Conservation (phyloP, 768 basidiomycete genomes). For the Coprinellus micaceus region DNA sequence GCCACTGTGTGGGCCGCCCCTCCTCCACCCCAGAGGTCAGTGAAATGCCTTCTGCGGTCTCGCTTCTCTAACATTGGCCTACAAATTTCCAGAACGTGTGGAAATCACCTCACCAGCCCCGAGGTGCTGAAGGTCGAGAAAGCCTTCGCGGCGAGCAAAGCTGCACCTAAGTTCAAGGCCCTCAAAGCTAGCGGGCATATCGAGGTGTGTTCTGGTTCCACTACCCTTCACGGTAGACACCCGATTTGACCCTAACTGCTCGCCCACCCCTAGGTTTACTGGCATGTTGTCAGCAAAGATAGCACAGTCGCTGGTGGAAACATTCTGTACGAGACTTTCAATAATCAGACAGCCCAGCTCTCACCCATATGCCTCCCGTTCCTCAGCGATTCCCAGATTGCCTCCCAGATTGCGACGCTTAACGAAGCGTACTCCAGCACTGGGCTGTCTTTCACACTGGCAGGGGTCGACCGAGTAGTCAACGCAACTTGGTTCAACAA, state of each 20-base stretch:
- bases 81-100: too few relatives aligned
- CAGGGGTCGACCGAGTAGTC: background rate
- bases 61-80: too few relatives aligned
- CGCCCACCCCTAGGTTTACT: too few relatives aligned
- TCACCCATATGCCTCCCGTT: background rate
- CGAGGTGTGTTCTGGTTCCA: slow-evolving; percentile 29
- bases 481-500: background rate
- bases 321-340: slow-evolving; percentile 36
- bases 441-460: background rate
- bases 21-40: too few relatives aligned
- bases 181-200: background rate
- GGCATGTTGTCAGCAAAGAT: too few relatives aligned
- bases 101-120: too few relatives aligned
- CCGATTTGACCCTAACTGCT: too few relatives aligned
- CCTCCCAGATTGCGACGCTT: background rate
- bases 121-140: background rate
- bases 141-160: background rate
- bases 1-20: too few relatives aligned
- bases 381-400: background rate
- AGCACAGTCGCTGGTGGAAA: slow-evolving; percentile 34
- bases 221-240: too few relatives aligned
- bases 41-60: too few relatives aligned
- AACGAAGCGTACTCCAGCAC: background rate
- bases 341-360: slow-evolving; percentile 29
- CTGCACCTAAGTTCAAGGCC: background rate